Evolutionary conservation across 2,329 filamentous ascomycete genomes (phyloP).

Genomic region (Botryotinia globosa): DNA sequence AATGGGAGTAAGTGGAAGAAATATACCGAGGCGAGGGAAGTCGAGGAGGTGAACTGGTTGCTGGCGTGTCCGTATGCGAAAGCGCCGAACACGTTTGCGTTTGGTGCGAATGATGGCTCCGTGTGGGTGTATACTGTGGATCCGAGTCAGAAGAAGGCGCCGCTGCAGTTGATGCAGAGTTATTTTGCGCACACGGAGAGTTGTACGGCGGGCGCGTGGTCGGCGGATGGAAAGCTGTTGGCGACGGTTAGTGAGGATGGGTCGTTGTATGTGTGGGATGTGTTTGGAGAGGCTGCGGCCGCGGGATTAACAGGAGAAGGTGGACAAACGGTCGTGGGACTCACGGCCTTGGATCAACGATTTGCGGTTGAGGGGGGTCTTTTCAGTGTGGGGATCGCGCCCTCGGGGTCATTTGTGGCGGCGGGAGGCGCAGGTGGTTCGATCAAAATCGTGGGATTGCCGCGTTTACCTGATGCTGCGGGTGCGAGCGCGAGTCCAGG

Average conservation of each 20-base stretch:
- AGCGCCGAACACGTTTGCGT: slow-evolving; percentile 76
- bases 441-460: slow-evolving; percentile 81
- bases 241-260: slow-evolving; percentile 87
- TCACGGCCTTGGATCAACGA: slow-evolving; percentile 80
- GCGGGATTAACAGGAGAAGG: slow-evolving; percentile 56
- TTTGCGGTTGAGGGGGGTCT: slow-evolving; percentile 90
- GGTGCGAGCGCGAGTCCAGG: slow-evolving; percentile 40
- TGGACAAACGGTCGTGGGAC: slow-evolving; percentile 66
- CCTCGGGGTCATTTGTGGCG: slow-evolving; percentile 73
- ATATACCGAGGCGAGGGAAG: slow-evolving; percentile 78
- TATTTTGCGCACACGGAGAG: slow-evolving; percentile 87
- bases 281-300: slow-evolving; percentile 39
- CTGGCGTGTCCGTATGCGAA: slow-evolving; percentile 66
- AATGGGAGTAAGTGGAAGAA: slow-evolving; percentile 59
- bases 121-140: slow-evolving; percentile 96
- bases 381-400: slow-evolving; percentile 82
- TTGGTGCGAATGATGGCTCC: slow-evolving; percentile 86
- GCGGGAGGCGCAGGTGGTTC: slow-evolving; percentile 85
- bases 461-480: slow-evolving; percentile 48
- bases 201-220: slow-evolving; percentile 90
- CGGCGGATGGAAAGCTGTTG: slow-evolving; percentile 78
- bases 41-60: slow-evolving; percentile 94
- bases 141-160: slow-evolving; percentile 54
- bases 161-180: slow-evolving; percentile 80
- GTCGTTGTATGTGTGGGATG: slow-evolving; percentile 86